A percentile compares a stretch with the other conserved stretches of the same genome.
Conservation (phyloP, 2,329 filamentous ascomycete genomes). For the Fusarium sp. region DNA sequence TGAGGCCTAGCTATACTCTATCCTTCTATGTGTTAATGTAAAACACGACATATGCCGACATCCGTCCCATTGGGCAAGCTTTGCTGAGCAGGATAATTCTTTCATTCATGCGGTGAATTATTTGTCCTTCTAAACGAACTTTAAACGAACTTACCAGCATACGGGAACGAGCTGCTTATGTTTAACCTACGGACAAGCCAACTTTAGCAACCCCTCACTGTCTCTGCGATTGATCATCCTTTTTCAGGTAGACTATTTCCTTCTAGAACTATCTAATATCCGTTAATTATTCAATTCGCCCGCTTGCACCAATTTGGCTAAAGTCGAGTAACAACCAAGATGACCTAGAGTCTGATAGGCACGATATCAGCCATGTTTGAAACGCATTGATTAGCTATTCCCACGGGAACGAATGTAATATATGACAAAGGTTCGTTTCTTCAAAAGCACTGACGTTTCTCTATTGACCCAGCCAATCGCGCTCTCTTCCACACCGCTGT, state of each 20-base stretch:
- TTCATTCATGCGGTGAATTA: not conserved
- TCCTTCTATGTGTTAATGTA: not conserved
- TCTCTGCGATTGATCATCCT: not conserved
- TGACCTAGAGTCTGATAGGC: not conserved
- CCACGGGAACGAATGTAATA: constrained; percentile 4
- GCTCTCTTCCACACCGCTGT: not conserved
- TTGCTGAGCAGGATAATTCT: not conserved
- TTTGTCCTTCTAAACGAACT: not conserved
- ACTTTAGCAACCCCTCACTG: not conserved
- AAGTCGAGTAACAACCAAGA: not conserved
- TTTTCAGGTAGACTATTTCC: not conserved
- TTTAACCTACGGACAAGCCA: not conserved
- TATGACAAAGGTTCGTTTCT: not conserved
- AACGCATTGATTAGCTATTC: constrained; percentile 1
- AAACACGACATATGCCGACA: constrained; percentile 13
- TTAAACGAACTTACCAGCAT: too few species aligned
- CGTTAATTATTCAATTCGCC: constrained; percentile 20
- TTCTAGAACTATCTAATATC: constrained; percentile 14
- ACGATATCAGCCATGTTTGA: constrained; percentile 8
- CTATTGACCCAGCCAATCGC: not conserved
- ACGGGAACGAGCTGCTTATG: not conserved
- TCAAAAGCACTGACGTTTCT: not conserved
- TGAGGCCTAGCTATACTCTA: too few species aligned
- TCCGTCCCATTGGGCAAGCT: not conserved
- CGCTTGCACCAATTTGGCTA: constrained; percentile 25